A percentile compares a stretch with the other conserved stretches of the same genome.
phyloP scores from a whole-genome alignment of 73 alveolate species.

The Tetrahymena thermophila region DNA sequence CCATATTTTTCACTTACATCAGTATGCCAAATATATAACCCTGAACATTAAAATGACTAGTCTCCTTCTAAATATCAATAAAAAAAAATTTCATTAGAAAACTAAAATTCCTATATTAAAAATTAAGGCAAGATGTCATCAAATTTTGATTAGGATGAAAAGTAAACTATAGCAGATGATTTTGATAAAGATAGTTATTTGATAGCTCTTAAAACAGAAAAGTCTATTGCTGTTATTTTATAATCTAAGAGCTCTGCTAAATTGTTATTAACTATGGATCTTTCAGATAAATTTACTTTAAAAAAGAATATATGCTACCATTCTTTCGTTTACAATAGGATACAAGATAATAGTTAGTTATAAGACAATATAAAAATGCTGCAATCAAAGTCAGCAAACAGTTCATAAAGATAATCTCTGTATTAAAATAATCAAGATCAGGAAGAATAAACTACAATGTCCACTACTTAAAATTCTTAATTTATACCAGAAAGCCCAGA shows the following conservation, averaged over 20 bases:
- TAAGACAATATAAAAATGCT: neutral
- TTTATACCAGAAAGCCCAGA: neutral
- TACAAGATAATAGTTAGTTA: neutral
- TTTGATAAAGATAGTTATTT: neutral
- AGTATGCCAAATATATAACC: neutral
- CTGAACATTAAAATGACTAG: neutral
- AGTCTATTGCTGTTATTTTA: neutral
- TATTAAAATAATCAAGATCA: neutral
- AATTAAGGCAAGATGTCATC: neutral
- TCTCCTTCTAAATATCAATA: neutral
- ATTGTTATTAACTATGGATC: neutral
- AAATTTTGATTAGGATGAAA: neutral
- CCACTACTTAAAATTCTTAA: neutral
- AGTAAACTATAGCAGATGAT: neutral
- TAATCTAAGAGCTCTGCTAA: neutral
- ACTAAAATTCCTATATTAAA: neutral
- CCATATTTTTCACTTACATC: neutral
- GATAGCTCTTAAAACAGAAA: neutral
- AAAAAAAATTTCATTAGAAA: neutral
- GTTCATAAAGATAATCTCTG: neutral
- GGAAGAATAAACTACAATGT: neutral
- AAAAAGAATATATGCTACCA: neutral
- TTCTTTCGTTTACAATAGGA: neutral
- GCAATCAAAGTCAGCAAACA: neutral
- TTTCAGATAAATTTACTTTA: neutral